These are phyloP conservation scores for Talaromyces liani DNA, from an alignment of 495 filamentous ascomycete genomes.

Conservation along the genomic window DNA sequence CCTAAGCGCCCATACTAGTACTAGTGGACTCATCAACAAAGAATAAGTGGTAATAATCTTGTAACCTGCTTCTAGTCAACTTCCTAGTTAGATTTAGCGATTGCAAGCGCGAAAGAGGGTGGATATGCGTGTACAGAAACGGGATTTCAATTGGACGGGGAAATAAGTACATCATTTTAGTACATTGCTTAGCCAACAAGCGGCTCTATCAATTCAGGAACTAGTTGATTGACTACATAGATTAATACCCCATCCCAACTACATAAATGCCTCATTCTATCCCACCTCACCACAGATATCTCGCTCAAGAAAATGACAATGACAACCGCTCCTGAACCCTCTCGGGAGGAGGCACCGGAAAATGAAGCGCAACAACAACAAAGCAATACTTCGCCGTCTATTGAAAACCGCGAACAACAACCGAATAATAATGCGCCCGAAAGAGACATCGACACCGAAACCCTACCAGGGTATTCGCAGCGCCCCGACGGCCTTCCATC, in stretches of 20 bases:
- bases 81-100: not conserved
- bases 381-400: not conserved
- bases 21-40: not conserved
- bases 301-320: not conserved
- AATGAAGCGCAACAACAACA: not conserved
- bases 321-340: not conserved
- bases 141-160: not conserved
- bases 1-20: not conserved
- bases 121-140: not conserved
- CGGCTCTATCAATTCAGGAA: not conserved
- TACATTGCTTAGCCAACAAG: not conserved
- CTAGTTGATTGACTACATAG: not conserved
- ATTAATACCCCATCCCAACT: not conserved
- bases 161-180: not conserved
- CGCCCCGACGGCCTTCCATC: conserved; percentile 1
- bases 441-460: not conserved
- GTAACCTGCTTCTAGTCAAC: not conserved
- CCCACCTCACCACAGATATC: not conserved
- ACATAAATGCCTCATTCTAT: not conserved
- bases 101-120: not conserved
- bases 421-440: not conserved
- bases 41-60: not conserved
- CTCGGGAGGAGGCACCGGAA: not conserved
- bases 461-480: conserved; percentile 1
- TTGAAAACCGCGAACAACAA: not conserved